Conservation (phyloP, 2,329 filamentous ascomycete genomes). For the Cercospora nicotianae region DNA sequence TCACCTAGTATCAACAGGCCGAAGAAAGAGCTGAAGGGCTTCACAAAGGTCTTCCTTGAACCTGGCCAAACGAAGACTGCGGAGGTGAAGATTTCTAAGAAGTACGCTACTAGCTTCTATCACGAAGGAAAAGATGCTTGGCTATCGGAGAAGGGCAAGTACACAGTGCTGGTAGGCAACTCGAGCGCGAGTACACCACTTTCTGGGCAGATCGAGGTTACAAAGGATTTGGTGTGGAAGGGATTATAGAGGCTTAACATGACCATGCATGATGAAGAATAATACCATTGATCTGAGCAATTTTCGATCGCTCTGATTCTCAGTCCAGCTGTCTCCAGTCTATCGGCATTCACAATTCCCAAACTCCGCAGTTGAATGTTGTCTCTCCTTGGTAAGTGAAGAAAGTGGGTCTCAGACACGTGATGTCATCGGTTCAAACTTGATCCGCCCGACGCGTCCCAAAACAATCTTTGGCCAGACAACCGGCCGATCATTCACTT, state of each 20-base stretch:
- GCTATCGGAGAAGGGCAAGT: slow-evolving; percentile 65
- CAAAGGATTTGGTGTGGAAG: slow-evolving; percentile 66
- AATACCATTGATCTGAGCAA: neutral
- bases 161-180: slow-evolving; percentile 61
- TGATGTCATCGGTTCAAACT: neutral
- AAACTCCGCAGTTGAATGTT: neutral
- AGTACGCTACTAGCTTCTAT: slow-evolving; percentile 69
- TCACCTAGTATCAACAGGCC: slow-evolving; percentile 64
- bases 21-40: slow-evolving; percentile 69
- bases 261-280: neutral
- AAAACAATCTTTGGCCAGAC: slow-evolving; percentile 8
- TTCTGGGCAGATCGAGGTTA: slow-evolving; percentile 56
- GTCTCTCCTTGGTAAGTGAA: neutral
- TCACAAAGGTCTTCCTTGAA: slow-evolving; percentile 63
- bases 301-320: neutral
- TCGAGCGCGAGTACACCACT: slow-evolving; percentile 58
- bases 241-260: slow-evolving; percentile 47
- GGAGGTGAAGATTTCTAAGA: slow-evolving; percentile 59
- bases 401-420: neutral
- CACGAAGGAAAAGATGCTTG: slow-evolving; percentile 67
- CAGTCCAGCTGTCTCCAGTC: neutral
- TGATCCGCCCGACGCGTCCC: neutral
- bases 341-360: neutral
- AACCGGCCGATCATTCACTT: slow-evolving; percentile 2
- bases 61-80: slow-evolving; percentile 59